phyloP scores from a whole-genome alignment of 2,329 filamentous ascomycete genomes.

The Albifimbria verrucaria region DNA sequence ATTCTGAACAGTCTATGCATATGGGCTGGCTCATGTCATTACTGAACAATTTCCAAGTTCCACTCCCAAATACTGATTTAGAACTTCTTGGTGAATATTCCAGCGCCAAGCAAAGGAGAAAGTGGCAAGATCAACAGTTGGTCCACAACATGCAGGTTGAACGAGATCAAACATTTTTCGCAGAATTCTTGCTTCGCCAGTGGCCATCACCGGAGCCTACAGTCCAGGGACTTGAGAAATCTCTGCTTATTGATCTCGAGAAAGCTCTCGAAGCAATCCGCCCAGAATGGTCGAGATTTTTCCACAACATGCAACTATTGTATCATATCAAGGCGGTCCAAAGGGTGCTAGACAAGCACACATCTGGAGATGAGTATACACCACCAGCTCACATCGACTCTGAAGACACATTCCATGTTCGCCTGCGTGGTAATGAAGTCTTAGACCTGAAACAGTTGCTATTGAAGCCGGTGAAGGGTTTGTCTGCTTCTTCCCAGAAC shows the following conservation, averaged over 20 bases:
- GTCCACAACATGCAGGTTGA: conserved; percentile 17
- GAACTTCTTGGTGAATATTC: conserved; percentile 12
- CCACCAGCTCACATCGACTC: conserved; percentile 8
- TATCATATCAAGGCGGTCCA: conserved; percentile 15
- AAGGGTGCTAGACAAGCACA: conserved; percentile 13
- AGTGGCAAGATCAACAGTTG: conserved; percentile 11
- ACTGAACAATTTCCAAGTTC: conserved; percentile 15
- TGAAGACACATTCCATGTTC: conserved; percentile 11
- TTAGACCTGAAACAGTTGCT: conserved; percentile 14
- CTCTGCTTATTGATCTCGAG: conserved; percentile 17
- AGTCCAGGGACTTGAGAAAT: conserved; percentile 7
- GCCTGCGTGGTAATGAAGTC: conserved; percentile 16
- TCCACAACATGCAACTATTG: conserved; percentile 16
- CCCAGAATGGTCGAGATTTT: conserved; percentile 20
- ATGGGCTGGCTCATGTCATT: conserved; percentile 13
- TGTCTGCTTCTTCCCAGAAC: neutral
- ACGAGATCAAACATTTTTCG: conserved; percentile 18
- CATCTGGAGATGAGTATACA: conserved; percentile 10
- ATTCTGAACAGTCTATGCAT: conserved; percentile 15
- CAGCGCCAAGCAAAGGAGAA: conserved; percentile 18
- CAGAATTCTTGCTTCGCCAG: conserved; percentile 17
- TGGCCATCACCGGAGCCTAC: conserved; percentile 22
- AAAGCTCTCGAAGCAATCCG: conserved; percentile 18
- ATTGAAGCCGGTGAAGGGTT: conserved; percentile 12
- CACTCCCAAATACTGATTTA: conserved; percentile 6